Evolutionary conservation across 129 eudicot genomes (phyloP).

Genomic region (Chrysanthemum lavandulifolium): DNA sequence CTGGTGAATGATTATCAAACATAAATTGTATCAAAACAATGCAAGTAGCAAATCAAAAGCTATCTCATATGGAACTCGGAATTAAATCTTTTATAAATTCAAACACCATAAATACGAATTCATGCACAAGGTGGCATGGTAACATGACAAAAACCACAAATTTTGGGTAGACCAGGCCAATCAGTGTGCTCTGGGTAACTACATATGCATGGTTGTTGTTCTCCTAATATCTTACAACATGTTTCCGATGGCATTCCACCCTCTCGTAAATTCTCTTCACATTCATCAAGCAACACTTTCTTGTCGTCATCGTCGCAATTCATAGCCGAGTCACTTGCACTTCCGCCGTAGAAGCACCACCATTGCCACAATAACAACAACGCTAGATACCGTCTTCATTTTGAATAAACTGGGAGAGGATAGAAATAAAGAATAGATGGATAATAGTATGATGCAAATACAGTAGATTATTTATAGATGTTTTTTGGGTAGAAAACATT

Average conservation of each 20-base stretch:
- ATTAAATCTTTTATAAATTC: too few species aligned
- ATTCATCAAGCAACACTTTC: neutral
- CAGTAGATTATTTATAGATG: too few species aligned
- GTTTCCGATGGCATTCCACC: constrained; percentile 4
- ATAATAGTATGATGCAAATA: too few species aligned
- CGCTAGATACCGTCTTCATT: neutral
- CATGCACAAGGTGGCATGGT: constrained; percentile 6
- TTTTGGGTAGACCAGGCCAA: constrained; percentile 18
- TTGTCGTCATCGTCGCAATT: neutral
- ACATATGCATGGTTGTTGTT: constrained; percentile 6
- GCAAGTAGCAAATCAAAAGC: too few species aligned
- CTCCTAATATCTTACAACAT: neutral
- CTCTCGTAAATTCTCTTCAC: neutral
- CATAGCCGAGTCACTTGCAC: neutral
- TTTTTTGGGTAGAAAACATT: too few species aligned
- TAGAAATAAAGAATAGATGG: neutral
- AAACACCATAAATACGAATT: too few species aligned
- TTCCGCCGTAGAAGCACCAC: constrained; percentile 13
- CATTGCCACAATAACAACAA: neutral
- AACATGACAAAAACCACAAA: neutral
- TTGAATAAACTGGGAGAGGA: neutral
- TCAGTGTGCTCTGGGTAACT: constrained; percentile 7
- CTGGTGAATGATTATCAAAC: too few species aligned
- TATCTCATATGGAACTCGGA: too few species aligned
- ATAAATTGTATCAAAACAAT: too few species aligned